Evolutionary conservation across 2,329 filamentous ascomycete species (phyloP).

Genomic region (Cercospora sp.): DNA sequence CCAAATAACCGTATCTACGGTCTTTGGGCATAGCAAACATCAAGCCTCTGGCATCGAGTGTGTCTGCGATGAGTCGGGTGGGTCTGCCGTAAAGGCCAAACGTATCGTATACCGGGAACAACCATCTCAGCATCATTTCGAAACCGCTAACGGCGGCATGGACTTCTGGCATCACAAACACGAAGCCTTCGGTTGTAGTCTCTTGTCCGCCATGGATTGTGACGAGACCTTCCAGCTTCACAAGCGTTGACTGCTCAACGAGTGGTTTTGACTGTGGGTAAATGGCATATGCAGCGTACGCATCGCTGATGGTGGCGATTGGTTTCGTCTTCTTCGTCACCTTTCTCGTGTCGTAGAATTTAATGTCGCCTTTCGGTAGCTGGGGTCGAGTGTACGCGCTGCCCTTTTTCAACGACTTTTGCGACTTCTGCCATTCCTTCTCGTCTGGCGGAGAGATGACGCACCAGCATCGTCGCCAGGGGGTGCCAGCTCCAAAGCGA

Average conservation of each 20-base stretch:
- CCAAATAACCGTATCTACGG: constrained; percentile 84
- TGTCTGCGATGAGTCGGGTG: constrained; percentile 80
- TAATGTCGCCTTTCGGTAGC: constrained; percentile 80
- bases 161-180: constrained; percentile 96
- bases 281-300: constrained; percentile 89
- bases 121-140: constrained; percentile 88
- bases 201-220: constrained; percentile 75
- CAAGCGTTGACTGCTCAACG: constrained; percentile 88
- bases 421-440: constrained; percentile 81
- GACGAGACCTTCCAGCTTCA: constrained; percentile 91
- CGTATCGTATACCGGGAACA: constrained; percentile 92
- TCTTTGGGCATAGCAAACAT: constrained; percentile 98
- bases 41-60: constrained; percentile 79
- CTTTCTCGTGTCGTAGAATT: constrained; percentile 88
- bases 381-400: constrained; percentile 78
- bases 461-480: constrained; percentile 96
- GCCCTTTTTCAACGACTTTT: constrained; percentile 79
- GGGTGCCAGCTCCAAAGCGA: constrained; percentile 90
- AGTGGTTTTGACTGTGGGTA: constrained; percentile 93
- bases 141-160: constrained; percentile 91
- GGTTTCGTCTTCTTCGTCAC: constrained; percentile 89
- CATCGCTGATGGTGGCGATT: constrained; percentile 87
- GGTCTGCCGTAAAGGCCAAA: constrained; percentile 91
- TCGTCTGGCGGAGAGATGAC: constrained; percentile 90
- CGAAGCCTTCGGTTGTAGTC: constrained; percentile 84